These are phyloP conservation scores for Persicaria maculosa DNA, from an alignment of 148 eudicot species.

Conservation along the genomic window DNA sequence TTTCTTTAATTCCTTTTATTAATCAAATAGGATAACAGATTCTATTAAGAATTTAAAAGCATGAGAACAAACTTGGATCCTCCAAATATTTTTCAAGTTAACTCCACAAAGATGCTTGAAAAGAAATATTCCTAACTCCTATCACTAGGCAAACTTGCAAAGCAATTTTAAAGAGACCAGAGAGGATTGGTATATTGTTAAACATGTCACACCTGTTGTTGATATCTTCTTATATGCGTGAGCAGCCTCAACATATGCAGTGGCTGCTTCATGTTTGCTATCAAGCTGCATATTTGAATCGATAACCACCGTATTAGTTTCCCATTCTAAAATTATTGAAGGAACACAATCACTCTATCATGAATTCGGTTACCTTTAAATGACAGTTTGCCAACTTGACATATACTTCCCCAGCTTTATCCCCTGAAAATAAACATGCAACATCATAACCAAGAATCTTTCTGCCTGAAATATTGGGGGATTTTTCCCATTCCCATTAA, in stretches of 20 bases:
- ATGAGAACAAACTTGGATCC: background rate
- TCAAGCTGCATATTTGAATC: conserved; percentile 28
- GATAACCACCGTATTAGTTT: background rate
- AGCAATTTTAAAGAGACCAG: background rate
- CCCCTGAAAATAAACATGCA: conserved; percentile 31
- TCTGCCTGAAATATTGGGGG: background rate
- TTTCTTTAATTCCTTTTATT: background rate
- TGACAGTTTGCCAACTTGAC: conserved; percentile 49
- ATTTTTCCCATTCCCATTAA: background rate
- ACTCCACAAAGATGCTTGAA: background rate
- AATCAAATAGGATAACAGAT: background rate
- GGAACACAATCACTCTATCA: background rate
- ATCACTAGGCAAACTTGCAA: background rate
- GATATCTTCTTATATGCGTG: conserved; percentile 57
- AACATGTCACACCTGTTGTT: conserved; percentile 27
- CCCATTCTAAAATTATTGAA: background rate
- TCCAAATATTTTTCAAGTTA: background rate
- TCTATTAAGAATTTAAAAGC: background rate
- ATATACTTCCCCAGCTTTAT: conserved; percentile 48
- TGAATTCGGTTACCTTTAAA: conserved; percentile 33
- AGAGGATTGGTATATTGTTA: background rate
- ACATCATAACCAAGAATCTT: background rate
- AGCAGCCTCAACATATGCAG: conserved; percentile 67
- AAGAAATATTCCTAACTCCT: background rate
- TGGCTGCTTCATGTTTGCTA: conserved; percentile 69